A percentile compares a stretch with the other conserved stretches of the same genome.
phyloP scores from a whole-genome alignment of 768 basidiomycete genomes.

The Crepidotus variabilis region DNA sequence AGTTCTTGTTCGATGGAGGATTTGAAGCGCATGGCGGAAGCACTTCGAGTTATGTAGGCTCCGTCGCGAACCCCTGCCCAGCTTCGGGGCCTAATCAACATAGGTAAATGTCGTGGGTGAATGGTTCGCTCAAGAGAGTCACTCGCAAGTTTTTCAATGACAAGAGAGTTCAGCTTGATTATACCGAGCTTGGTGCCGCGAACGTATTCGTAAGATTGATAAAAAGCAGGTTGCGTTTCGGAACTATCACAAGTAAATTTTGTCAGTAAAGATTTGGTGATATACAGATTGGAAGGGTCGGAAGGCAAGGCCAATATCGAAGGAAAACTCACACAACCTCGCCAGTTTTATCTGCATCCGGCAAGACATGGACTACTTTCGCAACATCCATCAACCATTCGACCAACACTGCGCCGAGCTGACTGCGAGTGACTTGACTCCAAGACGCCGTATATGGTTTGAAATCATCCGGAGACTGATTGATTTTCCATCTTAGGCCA shows the following conservation, averaged over 20 bases:
- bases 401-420: constrained; percentile 79
- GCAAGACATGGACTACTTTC: constrained; percentile 58
- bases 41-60: constrained; percentile 62
- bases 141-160: constrained; percentile 72
- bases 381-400: constrained; percentile 85
- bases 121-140: constrained; percentile 69
- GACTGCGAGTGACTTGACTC: constrained; percentile 73
- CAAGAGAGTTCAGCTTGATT: constrained; percentile 78
- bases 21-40: constrained; percentile 87
- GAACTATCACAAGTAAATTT: constrained; percentile 32
- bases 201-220: constrained; percentile 88
- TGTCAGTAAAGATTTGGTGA: too few relatives aligned
- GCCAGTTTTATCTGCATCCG: constrained; percentile 50
- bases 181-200: constrained; percentile 94
- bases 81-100: constrained; percentile 88
- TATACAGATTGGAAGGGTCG: too few relatives aligned
- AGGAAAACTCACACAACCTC: constrained; percentile 49
- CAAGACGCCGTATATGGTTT: constrained; percentile 80
- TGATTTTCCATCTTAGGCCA: constrained; percentile 26
- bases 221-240: constrained; percentile 87
- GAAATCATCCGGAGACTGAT: constrained; percentile 58
- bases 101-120: constrained; percentile 93
- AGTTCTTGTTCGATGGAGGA: constrained; percentile 80
- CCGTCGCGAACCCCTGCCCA: constrained; percentile 80
- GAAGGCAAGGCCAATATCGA: not conserved